Base-by-base conservation (phyloP, 345 rosid species). In the Hibiscus mutabilis region DNA sequence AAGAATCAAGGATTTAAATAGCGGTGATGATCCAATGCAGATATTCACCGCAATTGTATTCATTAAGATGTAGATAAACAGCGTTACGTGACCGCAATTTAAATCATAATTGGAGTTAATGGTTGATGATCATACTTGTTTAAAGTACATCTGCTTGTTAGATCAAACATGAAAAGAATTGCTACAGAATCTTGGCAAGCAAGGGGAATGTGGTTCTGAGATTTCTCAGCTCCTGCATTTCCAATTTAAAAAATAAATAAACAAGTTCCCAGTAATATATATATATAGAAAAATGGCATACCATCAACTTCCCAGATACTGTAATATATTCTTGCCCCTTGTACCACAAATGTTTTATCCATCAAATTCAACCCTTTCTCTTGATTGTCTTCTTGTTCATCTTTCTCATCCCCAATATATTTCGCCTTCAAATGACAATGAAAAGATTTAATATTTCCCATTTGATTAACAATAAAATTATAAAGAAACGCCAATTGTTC, bases 281-380 rank as follows among this genome's bases (percentile, higher is more conserved):
- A 21, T 49, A 49, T 5, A 5, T 33, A 7, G 12, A 67, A 72
- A 40, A 22, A 58, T 11, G 27, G 1, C 15, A 56, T 69, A 93
- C 98, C 96, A 78, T 85, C 79, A n/a, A 91, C 84, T 70, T 94
- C 95, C 97, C 98, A 94, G 11, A 91, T 85, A 47, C 88, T 85
- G 69, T 89, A 90, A 33, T 89, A 86, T 74, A 94, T 87, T 1
- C 89, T 86, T 8, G 97, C 97, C 19, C 89, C 97, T 74, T 75
- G 73, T 55, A 94, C 89, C 25, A 66, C 42, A n/a, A 88, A 81
- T 0, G 87, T 91, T 77, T 94, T 94, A 67, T 86, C 93, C 83
- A 83, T 87, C 77, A 79, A 61, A 74, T 80, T 90, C 46, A 88
- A 78, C 21, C 97, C 95, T 76, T 80, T 66, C 76, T 82, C 51